Evolutionary conservation across 2,329 filamentous ascomycete genomes (phyloP), one percentile per base, ranked within the genome.

Genomic region (Xylariaceae sp.): DNA sequence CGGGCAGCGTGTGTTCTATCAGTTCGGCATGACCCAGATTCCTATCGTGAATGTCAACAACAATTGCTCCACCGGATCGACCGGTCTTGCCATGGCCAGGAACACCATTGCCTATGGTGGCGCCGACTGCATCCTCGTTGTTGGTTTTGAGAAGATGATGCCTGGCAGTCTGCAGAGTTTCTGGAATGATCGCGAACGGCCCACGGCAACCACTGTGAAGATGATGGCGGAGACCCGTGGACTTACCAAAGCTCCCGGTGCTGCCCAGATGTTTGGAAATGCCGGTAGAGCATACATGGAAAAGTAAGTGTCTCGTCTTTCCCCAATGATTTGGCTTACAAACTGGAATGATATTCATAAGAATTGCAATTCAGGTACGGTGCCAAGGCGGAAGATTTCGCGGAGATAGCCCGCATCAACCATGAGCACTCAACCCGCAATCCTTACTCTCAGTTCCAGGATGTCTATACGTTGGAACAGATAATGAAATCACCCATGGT

Each of bases 31-130:
- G 88, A 97, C 92, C 49, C 82, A 88, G 71, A 97, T 97, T 68
- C 93, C 93, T 70, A 91, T 97, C 73, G 92, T 95, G 81, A 97
- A 97, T 72, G 91, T 96, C 72, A 97, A 97, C 83, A 97, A 97
- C 82, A 97, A 97, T 80, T 97, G 93, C 81, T 90, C 90, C 3
- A 97, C 93, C 0, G 94, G 93, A n/a, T 92, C 88, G 3, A 96
- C 93, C 0, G 94, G 93, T 7, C 78, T 97, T 59, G 87, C 87
- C 72, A 88, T 97, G 82, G 94, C 83, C 1, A 82, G 92, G 39
- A 90, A 87, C 56, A 82, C 95, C 73, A 87, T 97, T 68, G 81
- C 85, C 5, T 82, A 89, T 67, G 92, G 92, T 39, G 89, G 85
- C 11, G 89, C 91, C 1, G 90, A 96, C 75, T 96, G 91, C 72